Evolutionary conservation across 2,329 filamentous ascomycete genomes (phyloP), one percentile per base, ranked within the genome.

Genomic region (Berkeleyomyces rouxiae): DNA sequence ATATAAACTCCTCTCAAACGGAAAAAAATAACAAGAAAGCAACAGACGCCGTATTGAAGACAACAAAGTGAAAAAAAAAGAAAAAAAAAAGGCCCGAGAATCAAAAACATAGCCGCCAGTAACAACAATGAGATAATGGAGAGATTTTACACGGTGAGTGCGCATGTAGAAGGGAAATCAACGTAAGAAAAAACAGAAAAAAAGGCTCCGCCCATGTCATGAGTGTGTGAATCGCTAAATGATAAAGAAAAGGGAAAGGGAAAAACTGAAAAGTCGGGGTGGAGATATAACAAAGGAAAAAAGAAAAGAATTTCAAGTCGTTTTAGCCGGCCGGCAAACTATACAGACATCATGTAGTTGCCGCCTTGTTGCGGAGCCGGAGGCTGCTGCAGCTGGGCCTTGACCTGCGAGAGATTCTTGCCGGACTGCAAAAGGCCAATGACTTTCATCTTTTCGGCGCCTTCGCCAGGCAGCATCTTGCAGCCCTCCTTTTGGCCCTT

Each of bases 351-450:
- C 70, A 91, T 86, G 72, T 89, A 88, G 70, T 88, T 87, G 71
- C 84, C 84, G 69, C 81, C 60, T 40, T 49, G 31, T n/a, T 64
- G 46, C 5, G 39, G 46, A 13, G 46, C 58, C 36, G 37, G 40
- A 10, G 63, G 55, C 40, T 64, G 53, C 37, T 64, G 60, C 33
- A 64, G 60, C 36, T 64, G 59, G 37, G 60, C 57, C 63, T 64
- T 64, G 23, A 64, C 59, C 57, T 65, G 61, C 9, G 61, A 82
- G 69, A 85, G 87, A 62, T 78, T 77, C 74, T 88, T 90, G 70
- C 89, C 89, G 64, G 89, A 90, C 79, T 93, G 88, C 71, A 92
- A 83, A 63, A 97, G 79, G 61, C 92, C 93, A 64, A 99, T 81
- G 73, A 76, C 75, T 67, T 72, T 73, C 93, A 99, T 99, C 67